phyloP scores from a whole-genome alignment of 352 stramenopile genomes.

The Halophytophthora batemanensis region DNA sequence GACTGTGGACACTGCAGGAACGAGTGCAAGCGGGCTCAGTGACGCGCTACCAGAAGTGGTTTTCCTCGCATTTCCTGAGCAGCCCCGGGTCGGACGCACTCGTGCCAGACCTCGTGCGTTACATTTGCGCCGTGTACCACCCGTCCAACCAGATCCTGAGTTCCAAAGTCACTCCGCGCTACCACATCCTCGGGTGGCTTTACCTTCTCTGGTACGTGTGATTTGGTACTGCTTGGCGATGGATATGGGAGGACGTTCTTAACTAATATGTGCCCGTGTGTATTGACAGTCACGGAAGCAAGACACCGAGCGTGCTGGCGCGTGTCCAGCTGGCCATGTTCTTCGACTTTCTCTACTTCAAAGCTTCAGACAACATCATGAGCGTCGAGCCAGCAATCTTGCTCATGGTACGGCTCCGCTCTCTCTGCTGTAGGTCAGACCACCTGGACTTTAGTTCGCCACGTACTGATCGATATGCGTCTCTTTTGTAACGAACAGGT shows the following conservation, averaged over 20 bases:
- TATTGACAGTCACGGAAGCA: conserved; percentile 45
- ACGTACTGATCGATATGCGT: neutral
- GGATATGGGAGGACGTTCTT: neutral
- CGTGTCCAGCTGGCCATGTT: conserved; percentile 85
- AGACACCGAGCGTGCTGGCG: conserved; percentile 62
- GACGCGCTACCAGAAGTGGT: conserved; percentile 87
- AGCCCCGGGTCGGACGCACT: conserved; percentile 60
- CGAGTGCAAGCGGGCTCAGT: conserved; percentile 71
- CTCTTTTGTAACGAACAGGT: conserved; percentile 30
- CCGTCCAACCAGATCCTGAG: conserved; percentile 78
- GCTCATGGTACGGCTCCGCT: conserved; percentile 53
- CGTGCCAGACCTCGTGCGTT: conserved; percentile 79
- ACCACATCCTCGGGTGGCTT: conserved; percentile 86
- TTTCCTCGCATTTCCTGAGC: conserved; percentile 77
- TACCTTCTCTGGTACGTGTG: conserved; percentile 70
- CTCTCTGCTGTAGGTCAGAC: neutral
- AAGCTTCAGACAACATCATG: conserved; percentile 79
- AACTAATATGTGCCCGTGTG: neutral
- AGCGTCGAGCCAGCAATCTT: conserved; percentile 78
- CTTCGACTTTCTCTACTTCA: conserved; percentile 88
- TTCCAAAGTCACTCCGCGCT: conserved; percentile 82
- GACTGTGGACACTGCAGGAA: conserved; percentile 32
- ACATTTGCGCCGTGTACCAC: conserved; percentile 82
- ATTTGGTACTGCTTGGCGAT: neutral
- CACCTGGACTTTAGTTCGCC: too few species aligned